Conservation (phyloP, 306 rosid species). For the Vigna angularis region DNA sequence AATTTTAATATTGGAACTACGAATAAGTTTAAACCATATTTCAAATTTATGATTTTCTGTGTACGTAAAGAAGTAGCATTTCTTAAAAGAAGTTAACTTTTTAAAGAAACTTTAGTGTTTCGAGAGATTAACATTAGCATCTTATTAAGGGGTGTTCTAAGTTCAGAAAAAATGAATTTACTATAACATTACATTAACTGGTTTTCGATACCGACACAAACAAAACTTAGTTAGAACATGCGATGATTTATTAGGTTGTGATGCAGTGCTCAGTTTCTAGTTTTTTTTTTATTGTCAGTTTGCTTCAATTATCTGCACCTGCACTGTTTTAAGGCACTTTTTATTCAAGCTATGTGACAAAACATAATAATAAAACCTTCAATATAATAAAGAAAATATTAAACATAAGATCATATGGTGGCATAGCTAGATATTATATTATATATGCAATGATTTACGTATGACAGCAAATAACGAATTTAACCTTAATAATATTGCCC, state of each 20-base stretch:
- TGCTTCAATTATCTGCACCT: not conserved
- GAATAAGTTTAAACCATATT: too few species aligned
- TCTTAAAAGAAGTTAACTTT: too few species aligned
- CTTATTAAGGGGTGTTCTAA: not conserved
- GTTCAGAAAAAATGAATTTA: not conserved
- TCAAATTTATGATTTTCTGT: too few species aligned
- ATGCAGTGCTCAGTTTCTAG: not conserved
- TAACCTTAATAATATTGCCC: slow-evolving; percentile 23
- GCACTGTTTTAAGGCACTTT: not conserved
- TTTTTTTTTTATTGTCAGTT: not conserved
- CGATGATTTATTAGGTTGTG: not conserved
- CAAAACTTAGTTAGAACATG: not conserved
- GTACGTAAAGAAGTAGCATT: too few species aligned
- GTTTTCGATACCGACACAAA: not conserved
- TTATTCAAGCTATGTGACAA: slow-evolving; percentile 24
- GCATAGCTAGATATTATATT: slow-evolving; percentile 28
- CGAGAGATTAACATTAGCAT: too few species aligned
- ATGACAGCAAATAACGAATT: slow-evolving; percentile 29
- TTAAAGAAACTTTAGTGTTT: not conserved
- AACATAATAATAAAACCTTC: not conserved
- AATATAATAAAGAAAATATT: too few species aligned
- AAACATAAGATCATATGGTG: not conserved
- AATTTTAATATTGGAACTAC: too few species aligned
- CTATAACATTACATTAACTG: not conserved
- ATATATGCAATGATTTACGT: slow-evolving; percentile 35